Conservation (phyloP, 805 yeast genomes). For the Cyberlindnera xylosilytica region DNA sequence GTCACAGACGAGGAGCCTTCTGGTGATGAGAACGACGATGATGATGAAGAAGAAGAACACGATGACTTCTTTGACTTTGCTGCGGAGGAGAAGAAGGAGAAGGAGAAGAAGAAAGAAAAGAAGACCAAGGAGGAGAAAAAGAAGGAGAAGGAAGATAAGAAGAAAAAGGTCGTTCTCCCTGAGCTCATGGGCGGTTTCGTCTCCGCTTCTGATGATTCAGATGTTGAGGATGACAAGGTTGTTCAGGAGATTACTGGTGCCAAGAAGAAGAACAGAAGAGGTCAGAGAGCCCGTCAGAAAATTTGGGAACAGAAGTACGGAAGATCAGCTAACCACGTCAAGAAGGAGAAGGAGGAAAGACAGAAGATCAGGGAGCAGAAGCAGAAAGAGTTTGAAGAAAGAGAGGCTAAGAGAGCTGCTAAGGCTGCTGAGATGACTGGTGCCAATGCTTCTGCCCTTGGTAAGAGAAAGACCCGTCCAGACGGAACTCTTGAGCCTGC, state of each 20-base stretch:
- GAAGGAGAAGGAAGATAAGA: slow-evolving; percentile 26
- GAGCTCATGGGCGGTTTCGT: slow-evolving; percentile 74
- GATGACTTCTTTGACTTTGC: slow-evolving; percentile 40
- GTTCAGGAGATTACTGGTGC: slow-evolving; percentile 51
- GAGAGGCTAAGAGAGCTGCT: slow-evolving; percentile 60
- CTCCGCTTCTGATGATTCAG: slow-evolving; percentile 78
- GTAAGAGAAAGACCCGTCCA: slow-evolving; percentile 28
- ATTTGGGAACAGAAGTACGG: slow-evolving; percentile 96
- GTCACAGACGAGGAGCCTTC: slow-evolving; percentile 66
- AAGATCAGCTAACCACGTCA: slow-evolving; percentile 74
- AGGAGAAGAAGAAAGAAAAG: slow-evolving; percentile 42
- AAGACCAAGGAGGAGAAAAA: slow-evolving; percentile 22
- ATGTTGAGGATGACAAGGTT: slow-evolving; percentile 50
- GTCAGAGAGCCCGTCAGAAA: slow-evolving; percentile 94
- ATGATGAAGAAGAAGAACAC: slow-evolving; percentile 31
- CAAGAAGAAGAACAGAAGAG: slow-evolving; percentile 82
- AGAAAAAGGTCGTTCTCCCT: slow-evolving; percentile 52
- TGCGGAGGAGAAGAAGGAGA: slow-evolving; percentile 26
- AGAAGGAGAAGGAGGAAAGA: slow-evolving; percentile 55
- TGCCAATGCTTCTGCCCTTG: slow-evolving; percentile 38
- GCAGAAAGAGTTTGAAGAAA: slow-evolving; percentile 66
- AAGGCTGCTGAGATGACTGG: slow-evolving; percentile 40
- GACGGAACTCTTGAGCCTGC: too few relatives aligned
- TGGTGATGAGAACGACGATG: slow-evolving; percentile 23
- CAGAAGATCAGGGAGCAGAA: slow-evolving; percentile 55